phyloP scores from a whole-genome alignment of 805 yeast genomes.

The Candida dendrica region DNA sequence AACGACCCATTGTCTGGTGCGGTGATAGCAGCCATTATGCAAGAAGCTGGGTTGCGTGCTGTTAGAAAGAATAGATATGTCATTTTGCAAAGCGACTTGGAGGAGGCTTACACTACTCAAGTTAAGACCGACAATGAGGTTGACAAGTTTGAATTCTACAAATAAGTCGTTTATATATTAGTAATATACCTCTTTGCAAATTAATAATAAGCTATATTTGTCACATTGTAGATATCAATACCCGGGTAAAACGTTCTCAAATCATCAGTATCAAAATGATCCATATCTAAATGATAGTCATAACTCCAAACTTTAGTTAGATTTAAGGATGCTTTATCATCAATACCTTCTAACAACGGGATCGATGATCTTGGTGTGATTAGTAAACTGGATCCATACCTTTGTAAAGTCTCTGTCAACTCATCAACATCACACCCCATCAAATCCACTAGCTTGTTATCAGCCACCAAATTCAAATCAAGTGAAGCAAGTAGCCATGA shows the following conservation, averaged over 20 bases:
- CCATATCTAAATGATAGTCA: conserved; percentile 57
- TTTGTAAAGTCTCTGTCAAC: conserved; percentile 17
- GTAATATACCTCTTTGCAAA: background rate
- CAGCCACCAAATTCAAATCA: conserved; percentile 12
- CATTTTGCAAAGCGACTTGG: conserved; percentile 91
- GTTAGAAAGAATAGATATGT: conserved; percentile 97
- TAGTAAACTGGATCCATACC: conserved; percentile 9
- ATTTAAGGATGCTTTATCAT: conserved; percentile 1
- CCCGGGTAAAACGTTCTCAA: conserved; percentile 52
- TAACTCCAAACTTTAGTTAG: conserved; percentile 28
- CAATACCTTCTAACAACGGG: conserved; percentile 9
- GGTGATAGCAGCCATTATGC: conserved; percentile 97
- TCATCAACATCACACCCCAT: conserved; percentile 35
- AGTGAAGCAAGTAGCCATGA: conserved; percentile 57
- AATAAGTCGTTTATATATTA: conserved; percentile 29
- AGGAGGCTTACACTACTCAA: conserved; percentile 95
- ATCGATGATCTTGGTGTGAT: conserved; percentile 20
- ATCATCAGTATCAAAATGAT: conserved; percentile 55
- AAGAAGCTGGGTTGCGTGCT: conserved; percentile 98
- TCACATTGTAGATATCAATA: conserved; percentile 43
- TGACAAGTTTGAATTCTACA: conserved; percentile 96
- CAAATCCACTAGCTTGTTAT: conserved; percentile 32
- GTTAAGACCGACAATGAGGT: conserved; percentile 93
- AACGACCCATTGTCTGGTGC: conserved; percentile 98
- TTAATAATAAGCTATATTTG: background rate